Base-by-base conservation (phyloP, 257 asterid species). In the Nicotiana sylvestris region DNA sequence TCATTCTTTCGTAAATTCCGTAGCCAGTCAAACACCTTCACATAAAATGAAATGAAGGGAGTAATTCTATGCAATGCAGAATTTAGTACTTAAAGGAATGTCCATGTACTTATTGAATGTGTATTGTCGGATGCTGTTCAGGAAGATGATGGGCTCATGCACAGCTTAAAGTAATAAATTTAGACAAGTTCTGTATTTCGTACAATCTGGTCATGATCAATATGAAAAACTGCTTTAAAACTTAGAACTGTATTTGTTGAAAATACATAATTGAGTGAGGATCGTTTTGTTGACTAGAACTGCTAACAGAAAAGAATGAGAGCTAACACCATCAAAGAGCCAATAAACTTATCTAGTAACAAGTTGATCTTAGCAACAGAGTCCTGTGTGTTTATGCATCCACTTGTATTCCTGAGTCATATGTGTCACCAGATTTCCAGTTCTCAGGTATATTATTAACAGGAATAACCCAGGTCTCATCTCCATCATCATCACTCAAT, bases 371-470 rank as follows among this genome's bases (percentile, higher is more conserved):
- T 68, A 72, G 60, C 62, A 46, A 33, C 66, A 79, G 58, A 64
- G 25, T 77, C 77, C 65, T 81, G 27, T 35, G 27, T 78, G 79
- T 78, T 85, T 89, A 90, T 79, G 67, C 88, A 70, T 58, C 85
- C 21, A 86, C 92, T 92, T 93, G 98, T 68, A 92, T 90, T 86
- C 98, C 98, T 0, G 97, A 88, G 86, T 94, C 97, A 16, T 91
- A 90, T 81, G 81, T 86, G 37, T 92, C 94, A 83, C 98, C 97
- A 74, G 90, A 85, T 83, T 91, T 90, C 97, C 97, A 94, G 91
- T 89, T 93, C 61, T 74, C 83, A 6, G 98, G 97, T 66, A 94
- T 87, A 84, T 87, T 87, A 32, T 87, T 92, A 17, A 81, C 82
- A 49, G 97, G 94, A 86, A 90, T 92, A 12, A 92, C 81, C 98